Percentiles rank a stretch among this genome's conserved stretches.
Conservation (phyloP, 306 rosid genomes). For the Prunus mongolica region DNA sequence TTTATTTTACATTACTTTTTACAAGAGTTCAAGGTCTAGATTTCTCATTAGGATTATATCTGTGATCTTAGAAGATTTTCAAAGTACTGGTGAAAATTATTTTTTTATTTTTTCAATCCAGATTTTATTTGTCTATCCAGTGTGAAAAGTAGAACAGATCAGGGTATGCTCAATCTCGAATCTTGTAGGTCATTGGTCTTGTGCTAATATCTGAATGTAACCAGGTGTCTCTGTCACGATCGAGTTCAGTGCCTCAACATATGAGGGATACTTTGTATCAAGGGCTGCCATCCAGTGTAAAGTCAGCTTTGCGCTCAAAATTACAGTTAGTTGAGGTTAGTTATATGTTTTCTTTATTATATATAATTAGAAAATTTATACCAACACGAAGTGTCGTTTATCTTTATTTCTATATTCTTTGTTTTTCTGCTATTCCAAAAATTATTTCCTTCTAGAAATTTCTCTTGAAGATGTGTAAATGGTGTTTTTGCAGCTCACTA, state of each 20-base stretch:
- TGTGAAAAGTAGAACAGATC: background rate
- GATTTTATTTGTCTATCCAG: background rate
- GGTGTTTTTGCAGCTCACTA: conserved; percentile 56
- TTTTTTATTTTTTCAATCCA: too few species aligned
- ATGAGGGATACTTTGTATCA: conserved; percentile 72
- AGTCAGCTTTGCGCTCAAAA: conserved; percentile 58
- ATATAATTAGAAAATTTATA: background rate
- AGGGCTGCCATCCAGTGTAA: conserved; percentile 64
- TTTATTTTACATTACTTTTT: too few species aligned
- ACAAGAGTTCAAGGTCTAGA: too few species aligned
- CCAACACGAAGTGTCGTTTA: background rate
- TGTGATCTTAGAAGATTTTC: background rate
- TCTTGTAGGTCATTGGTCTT: conserved; percentile 1
- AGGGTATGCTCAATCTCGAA: background rate
- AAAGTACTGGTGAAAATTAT: background rate
- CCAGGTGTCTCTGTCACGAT: conserved; percentile 78
- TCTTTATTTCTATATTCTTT: background rate
- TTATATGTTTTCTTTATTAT: background rate
- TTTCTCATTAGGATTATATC: background rate
- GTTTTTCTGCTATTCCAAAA: background rate
- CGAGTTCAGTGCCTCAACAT: conserved; percentile 52
- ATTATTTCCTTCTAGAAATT: background rate
- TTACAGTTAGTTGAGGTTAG: conserved; percentile 59
- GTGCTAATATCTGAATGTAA: conserved; percentile 24
- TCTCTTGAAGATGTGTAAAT: background rate